Base-by-base conservation (phyloP, 2,329 filamentous ascomycete species). In the Cordyceps cicadae region DNA sequence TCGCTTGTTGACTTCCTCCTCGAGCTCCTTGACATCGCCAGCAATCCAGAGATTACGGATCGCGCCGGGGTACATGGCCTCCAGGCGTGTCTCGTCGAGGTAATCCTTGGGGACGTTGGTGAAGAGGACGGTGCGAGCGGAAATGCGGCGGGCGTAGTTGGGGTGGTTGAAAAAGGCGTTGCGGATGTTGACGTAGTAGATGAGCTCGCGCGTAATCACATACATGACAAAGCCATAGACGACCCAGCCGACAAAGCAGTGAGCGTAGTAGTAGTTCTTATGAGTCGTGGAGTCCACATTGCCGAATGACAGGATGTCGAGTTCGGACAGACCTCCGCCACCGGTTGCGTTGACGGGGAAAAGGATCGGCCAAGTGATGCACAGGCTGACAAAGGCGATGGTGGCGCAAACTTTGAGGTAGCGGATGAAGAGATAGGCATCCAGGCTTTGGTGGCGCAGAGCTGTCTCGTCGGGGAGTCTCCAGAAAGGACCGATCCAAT, bases 121-220 rank as follows among this genome's bases (percentile, higher is more conserved):
- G 73, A 96, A 92, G 14, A 99, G 84, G 1, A 97, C 89, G 1
- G 92, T 97, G 59, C 91, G 86, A 2, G 92, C 93, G 2, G 93
- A 97, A 51, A 97, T 86, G 61, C 92, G 89, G 68, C 87, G 88
- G 58, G 91, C 83, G 71, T 95, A 95, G 53, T 89, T 79, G 12
- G 92, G 91, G 12, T 91, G 92, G 60, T 95, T 83, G 46, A 95
- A 84, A 75, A 95, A 97, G 0, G 93, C 93, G 75, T 97, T 93
- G 64, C 92, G 89, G 56, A 97, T 76, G 69, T 95, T 96, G 77
- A 97, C 88, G 74, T 92, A 96, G 81, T 88, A 97, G 67, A 99
- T 87, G 70, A 87, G 87, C 74, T 99, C 94, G 63, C 94, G 86
- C 34, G 90, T 90, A 59, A 99, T 85, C 68, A 91, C 90, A 74